Base-by-base conservation (phyloP, 495 filamentous ascomycete species). In the Penicillium coffeae region DNA sequence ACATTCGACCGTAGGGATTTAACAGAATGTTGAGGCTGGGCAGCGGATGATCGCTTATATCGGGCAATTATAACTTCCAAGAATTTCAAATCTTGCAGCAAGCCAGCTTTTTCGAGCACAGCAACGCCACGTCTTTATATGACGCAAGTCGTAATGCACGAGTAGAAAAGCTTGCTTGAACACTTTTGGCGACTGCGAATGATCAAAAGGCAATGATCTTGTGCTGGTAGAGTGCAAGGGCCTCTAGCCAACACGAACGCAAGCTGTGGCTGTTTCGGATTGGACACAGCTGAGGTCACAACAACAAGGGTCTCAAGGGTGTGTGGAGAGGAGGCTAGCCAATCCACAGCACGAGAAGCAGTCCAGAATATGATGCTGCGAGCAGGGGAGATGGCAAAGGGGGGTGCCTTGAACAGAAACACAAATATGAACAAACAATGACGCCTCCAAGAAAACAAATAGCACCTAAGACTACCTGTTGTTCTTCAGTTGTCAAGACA, bases 221-320 rank as follows among this genome's bases (percentile, higher is more conserved):
- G 27, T 34, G 21, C 34, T 37, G 46, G 32, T 16, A 45, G 51
- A 32, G 40, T 61, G 46, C 27, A 56, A 34, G 47, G 38, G 38
- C 27, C 30, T 42, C 42, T 42, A 32, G 36, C 25, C 42, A 50
- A 50, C 41, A 47, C 44, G 25, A 45, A 50, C 42, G 37, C 25
- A 16, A 16, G 32, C 13, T 34, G 18, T 5, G 38, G 20, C 5
- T 18, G 15, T 32, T 21, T 48, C 27, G 40, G 54, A 63, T 61
- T 58, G 54, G 58, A 51, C 45, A 34, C 35, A 16, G 30, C 20
- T 35, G 16, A 39, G 27, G 21, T 46, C 32, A 15, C 40, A 47
- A 42, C 25, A 42, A 53, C 53, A 38, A 51, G 53, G 56, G 46
- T 60, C 25, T 54, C n/a, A 39, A 21, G 18, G 33, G 19, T 3